Conservation (phyloP, 306 rosid genomes). For the Corylus avellana region DNA sequence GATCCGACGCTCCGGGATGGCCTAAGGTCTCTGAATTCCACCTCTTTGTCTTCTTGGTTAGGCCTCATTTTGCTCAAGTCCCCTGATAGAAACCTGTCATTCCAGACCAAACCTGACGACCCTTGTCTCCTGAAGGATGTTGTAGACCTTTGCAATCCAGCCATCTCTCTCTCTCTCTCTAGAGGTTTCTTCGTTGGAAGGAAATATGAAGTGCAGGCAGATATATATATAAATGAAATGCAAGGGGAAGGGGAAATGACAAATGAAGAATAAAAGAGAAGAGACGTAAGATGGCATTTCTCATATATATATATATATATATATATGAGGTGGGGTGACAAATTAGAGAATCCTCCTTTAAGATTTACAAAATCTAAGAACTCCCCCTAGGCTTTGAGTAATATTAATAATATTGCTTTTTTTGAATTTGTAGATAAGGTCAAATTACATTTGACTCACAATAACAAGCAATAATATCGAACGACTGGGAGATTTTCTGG, state of each 20-base stretch:
- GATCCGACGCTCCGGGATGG: constrained; percentile 32
- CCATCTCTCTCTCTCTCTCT: constrained; percentile 39
- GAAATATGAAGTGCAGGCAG: neutral
- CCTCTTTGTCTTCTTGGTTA: constrained; percentile 6
- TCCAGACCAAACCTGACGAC: constrained; percentile 76
- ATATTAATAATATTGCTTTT: neutral
- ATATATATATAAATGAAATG: constrained; percentile 2
- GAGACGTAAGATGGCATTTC: constrained; percentile 5
- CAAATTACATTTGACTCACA: neutral
- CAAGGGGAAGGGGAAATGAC: constrained; percentile 11
- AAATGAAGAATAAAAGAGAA: constrained; percentile 7
- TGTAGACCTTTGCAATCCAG: constrained; percentile 59
- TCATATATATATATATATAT: constrained; percentile 3
- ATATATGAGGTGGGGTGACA: neutral
- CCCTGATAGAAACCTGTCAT: constrained; percentile 45
- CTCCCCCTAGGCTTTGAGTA: neutral
- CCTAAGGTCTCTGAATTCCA: constrained; percentile 3
- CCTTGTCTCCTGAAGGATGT: constrained; percentile 82
- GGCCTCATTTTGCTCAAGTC: constrained; percentile 31
- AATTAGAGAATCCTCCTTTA: neutral
- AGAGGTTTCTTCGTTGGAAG: constrained; percentile 9
- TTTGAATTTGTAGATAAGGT: neutral
- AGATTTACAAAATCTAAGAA: neutral
- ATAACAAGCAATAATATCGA: neutral
- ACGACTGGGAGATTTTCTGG: neutral